Evolutionary conservation across 192 early-diverging fungal species (phyloP), one percentile per base, ranked within the genome.

Genomic region (Coemansia sp.): DNA sequence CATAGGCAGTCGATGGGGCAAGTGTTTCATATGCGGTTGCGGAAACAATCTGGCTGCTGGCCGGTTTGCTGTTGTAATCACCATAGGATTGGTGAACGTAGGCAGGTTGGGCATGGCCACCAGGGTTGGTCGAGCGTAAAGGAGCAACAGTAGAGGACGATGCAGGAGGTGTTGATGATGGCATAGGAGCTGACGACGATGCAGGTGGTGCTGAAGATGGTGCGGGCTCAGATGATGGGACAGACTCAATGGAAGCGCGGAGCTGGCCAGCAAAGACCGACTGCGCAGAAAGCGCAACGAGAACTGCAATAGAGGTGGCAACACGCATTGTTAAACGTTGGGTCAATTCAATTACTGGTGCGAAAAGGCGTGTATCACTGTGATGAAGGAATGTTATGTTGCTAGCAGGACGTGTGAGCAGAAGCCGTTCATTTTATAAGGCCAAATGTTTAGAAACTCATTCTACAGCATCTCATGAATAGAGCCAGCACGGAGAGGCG

Each of bases 251-350:
- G 6, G 51, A 42, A 6, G 59, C 39, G 63, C 70, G 37, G n/a
- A 58, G 5, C 45, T 48, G 59, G n/a, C 64, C 38, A 16, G 66
- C 76, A 53, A 78, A 28, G 39, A 63, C 76, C 8, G 60, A 37
- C 43, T 72, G 70, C 40, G 66, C 76, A 8, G 76, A 66, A 45
- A 78, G 53, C 16, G 67, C 76, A 18, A 67, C 76, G 59, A 78
- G 9, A 48, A 72, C 31, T 3, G 69, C 70, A 62, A 78, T 40
- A 24, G 76, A 72, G 39, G 70, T 62, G 34, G 62, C 39, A 45
- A 45, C 43, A 45, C 74, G 74, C 74, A 76, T 76, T 31, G 34
- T 71, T 60, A 51, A 38, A 60, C 6, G 21, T 64, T 31, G 33
- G 21, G 55, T 14, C 48, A 60, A 14, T 18, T 33, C 14, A 33